Percentiles rank a stretch among this genome's conserved stretches.
These are phyloP conservation scores for Jacaranda copaia DNA, from an alignment of 257 asterid species.

Conservation along the genomic window DNA sequence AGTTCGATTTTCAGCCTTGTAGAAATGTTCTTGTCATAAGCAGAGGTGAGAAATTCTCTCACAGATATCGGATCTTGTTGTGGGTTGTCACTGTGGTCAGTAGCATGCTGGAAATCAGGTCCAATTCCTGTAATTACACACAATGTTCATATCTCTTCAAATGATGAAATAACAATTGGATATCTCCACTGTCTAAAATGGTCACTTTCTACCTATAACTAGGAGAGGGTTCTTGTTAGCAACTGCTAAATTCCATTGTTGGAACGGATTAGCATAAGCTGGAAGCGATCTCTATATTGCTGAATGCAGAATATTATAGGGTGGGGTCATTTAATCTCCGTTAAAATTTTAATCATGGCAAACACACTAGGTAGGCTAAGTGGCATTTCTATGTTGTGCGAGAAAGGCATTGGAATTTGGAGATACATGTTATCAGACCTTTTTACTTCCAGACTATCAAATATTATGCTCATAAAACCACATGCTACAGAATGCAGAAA, in stretches of 20 bases:
- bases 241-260: constrained; percentile 5
- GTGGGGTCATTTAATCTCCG: constrained; percentile 37
- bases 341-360: constrained; percentile 27
- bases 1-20: constrained; percentile 64
- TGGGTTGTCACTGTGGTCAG: constrained; percentile 49
- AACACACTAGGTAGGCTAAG: constrained; percentile 26
- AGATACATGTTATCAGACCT: not conserved
- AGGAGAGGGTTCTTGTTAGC: constrained; percentile 4
- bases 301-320: constrained; percentile 20
- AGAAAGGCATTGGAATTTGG: not conserved
- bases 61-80: constrained; percentile 58
- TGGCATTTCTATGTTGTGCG: constrained; percentile 8
- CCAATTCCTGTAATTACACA: constrained; percentile 57
- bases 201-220: not conserved
- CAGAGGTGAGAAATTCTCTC: constrained; percentile 63
- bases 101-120: constrained; percentile 53
- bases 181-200: not conserved
- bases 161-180: not conserved
- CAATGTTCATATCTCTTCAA: constrained; percentile 11
- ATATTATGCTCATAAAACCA: not conserved
- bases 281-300: constrained; percentile 9
- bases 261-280: not conserved
- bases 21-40: constrained; percentile 68
- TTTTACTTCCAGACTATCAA: not conserved
- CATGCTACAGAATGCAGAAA: constrained; percentile 5